Evolutionary conservation across 208 protist genomes (phyloP).

Genomic region (Naegleria fowleri): DNA sequence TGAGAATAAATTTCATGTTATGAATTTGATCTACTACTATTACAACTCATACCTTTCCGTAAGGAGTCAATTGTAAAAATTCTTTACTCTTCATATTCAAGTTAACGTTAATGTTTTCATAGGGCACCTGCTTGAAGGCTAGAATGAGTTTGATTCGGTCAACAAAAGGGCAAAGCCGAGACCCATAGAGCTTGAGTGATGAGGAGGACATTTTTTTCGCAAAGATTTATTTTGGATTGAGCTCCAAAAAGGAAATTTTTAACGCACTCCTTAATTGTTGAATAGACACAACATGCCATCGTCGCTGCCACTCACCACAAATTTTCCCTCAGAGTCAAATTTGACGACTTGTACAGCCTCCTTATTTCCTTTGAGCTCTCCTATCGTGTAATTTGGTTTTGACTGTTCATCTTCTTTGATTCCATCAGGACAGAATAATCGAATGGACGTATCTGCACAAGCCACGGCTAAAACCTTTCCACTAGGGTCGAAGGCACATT

Average conservation of each 20-base stretch:
- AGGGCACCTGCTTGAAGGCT: background rate
- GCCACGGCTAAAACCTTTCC: slow-evolving; percentile 36
- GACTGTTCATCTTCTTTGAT: background rate
- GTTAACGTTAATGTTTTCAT: background rate
- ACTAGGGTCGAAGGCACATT: slow-evolving; percentile 36
- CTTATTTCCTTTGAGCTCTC: background rate
- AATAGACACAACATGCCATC: background rate
- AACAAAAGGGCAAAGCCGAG: background rate
- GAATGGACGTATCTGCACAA: slow-evolving; percentile 39
- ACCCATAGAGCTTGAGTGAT: background rate
- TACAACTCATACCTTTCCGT: background rate
- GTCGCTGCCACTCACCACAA: background rate
- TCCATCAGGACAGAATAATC: slow-evolving; percentile 21
- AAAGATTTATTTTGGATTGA: too few species aligned
- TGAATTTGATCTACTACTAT: too few species aligned
- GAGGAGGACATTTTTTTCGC: background rate
- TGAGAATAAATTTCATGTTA: too few species aligned
- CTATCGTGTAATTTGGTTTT: background rate
- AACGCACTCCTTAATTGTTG: background rate
- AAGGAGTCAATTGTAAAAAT: background rate
- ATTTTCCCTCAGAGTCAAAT: slow-evolving; percentile 23
- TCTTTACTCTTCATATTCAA: background rate
- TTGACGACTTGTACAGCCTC: background rate
- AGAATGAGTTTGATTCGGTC: background rate
- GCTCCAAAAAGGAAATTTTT: too few species aligned